Base-by-base conservation (phyloP, 176 grass and related monocot species). In the Puccinellia tenuiflora region DNA sequence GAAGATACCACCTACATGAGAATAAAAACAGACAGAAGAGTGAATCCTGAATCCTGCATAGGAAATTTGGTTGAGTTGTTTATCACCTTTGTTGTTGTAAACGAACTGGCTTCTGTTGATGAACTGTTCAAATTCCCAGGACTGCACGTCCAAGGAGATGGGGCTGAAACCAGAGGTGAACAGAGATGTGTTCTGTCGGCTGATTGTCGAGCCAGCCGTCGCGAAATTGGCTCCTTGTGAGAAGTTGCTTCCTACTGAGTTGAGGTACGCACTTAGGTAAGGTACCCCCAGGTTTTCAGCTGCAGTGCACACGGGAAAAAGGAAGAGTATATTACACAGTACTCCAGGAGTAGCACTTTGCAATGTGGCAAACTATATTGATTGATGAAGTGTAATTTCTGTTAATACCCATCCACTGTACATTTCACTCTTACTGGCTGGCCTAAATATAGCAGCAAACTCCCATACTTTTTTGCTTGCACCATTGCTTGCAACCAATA, bases 151-250 rank as follows among this genome's bases (percentile, higher is more conserved):
- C 61, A 99, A 59, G 46, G 93, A 93, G 79, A 99, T 87, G 59
- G 96, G 96, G 47, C 96, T 99, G 81, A 78, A 96, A 8, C 96
- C 96, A 34, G 87, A 88, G 68, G 90, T 35, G 65, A 96, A 96
- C 33, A 99, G 38, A 8, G 93, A 94, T 18, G 77, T 81, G 39
- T 99, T 99, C 68, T 94, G 89, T 31, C 91, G 73, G 62, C 87
- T 81, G 82, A 99, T 96, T 3, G 96, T 90, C 0, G 96, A 99
- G 35, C 93, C 96, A 9, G 93, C 93, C 2, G 93, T 99, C 1
- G 96, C 96, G 21, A 99, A 99, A 75, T 96, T 99, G 52, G 93
- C 91, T 80, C 96, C 96, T 31, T 94, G 91, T 34, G 91, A 81
- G 87, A 96, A 99, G 53, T 99, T 99, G 18, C 85, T 91, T 64